Conservation (phyloP, 768 basidiomycete genomes). For the Lyophyllum decastes region DNA sequence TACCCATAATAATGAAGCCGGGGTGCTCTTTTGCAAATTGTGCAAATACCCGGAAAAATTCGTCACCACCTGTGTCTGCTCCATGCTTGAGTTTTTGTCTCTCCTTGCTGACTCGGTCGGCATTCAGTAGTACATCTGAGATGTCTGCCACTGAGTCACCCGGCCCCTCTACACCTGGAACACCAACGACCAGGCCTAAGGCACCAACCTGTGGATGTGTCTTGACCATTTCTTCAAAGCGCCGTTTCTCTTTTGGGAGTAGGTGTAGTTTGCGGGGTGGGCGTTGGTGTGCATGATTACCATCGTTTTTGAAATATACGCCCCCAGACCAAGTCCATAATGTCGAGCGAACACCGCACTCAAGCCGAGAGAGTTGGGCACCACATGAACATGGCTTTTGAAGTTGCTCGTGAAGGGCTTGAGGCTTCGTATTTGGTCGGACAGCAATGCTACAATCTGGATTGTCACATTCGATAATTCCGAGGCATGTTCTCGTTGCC, state of each 20-base stretch:
- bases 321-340: constrained; percentile 2
- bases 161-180: constrained; percentile 14
- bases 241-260: not conserved
- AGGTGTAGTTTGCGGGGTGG: constrained; percentile 6
- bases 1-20: constrained; percentile 19
- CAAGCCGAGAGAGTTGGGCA: not conserved
- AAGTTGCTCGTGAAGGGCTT: not conserved
- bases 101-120: constrained; percentile 10
- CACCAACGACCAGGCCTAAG: constrained; percentile 14
- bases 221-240: not conserved
- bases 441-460: not conserved
- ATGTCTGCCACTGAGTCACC: constrained; percentile 20
- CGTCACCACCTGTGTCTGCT: constrained; percentile 2
- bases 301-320: not conserved
- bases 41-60: constrained; percentile 15
- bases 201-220: constrained; percentile 12
- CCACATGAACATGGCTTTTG: not conserved
- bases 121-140: constrained; percentile 13
- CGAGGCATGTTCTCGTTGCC: not conserved
- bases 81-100: constrained; percentile 1
- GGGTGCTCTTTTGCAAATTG: constrained; percentile 16
- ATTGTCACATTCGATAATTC: constrained; percentile 8
- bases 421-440: not conserved
- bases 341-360: not conserved
- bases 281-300: constrained; percentile 2